Evolutionary conservation across 2,329 filamentous ascomycete genomes (phyloP).

Genomic region (Fusarium dimerum): DNA sequence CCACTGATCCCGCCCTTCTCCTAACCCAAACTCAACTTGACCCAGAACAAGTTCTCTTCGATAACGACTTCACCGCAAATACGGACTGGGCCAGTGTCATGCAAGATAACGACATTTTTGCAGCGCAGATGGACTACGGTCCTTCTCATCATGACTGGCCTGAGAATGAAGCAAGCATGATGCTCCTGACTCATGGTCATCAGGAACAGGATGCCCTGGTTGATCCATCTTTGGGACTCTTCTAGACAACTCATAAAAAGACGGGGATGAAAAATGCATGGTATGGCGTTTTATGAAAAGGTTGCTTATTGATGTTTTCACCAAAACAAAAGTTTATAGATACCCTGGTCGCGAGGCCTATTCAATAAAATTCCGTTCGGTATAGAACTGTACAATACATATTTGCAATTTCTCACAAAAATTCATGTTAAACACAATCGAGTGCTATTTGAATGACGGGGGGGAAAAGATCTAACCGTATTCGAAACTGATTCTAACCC

Average conservation of each 20-base stretch:
- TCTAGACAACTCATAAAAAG: conserved; percentile 1
- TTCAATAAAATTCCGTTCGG: conserved; percentile 1
- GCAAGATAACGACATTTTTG: conserved; percentile 37
- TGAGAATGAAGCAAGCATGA: conserved; percentile 46
- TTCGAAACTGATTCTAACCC: background rate
- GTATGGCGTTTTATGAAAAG: conserved; percentile 6
- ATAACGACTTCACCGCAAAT: conserved; percentile 12
- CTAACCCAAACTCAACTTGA: conserved; percentile 24
- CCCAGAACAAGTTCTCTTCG: conserved; percentile 22
- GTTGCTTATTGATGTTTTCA: background rate
- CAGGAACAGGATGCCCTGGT: conserved; percentile 27
- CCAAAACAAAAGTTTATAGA: conserved; percentile 21
- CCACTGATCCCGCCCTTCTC: conserved; percentile 24
- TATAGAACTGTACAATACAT: background rate
- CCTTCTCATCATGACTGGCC: conserved; percentile 43
- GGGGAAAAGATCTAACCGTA: background rate
- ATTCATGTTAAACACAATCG: too few relatives aligned
- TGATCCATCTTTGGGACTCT: conserved; percentile 33
- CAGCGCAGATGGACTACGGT: conserved; percentile 35
- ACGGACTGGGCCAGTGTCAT: conserved; percentile 26
- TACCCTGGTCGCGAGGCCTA: conserved; percentile 22
- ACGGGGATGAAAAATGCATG: background rate
- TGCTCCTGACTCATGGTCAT: conserved; percentile 37
- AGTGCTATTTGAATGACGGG: background rate
- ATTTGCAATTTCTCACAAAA: too few relatives aligned